Base-by-base conservation (phyloP, 257 asterid species). In the Solanum commersonii region DNA sequence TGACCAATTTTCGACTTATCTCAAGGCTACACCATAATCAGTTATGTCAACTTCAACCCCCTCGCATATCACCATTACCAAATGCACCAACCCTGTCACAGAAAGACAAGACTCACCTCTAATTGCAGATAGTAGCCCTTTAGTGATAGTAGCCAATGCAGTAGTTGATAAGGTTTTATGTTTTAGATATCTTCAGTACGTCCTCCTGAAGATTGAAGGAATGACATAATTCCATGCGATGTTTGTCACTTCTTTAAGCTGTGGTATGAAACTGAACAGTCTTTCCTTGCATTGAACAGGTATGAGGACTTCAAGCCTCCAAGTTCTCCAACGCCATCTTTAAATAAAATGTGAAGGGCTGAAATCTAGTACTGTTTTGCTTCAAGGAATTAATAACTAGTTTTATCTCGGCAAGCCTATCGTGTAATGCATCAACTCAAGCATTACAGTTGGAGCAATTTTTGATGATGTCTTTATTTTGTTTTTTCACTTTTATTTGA, bases 281-380 rank as follows among this genome's bases (percentile, higher is more conserved):
- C 9, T 88, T 83, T 81, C 46, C 76, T 92, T 65, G 71, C 33
- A 76, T 74, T 71, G 78, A 52, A 49, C 94, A 94, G 98, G 96
- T 94, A 94, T 16, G 98, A 93, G 89, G 98, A 95, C 89, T 49
- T 95, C 94, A 95, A 94, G 93, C 98, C 98, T 79, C 98, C 98
- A 82, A 91, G 93, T 71, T 91, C 98, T 68, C 98, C 98, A 25
- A 38, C 65, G 35, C 96, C 98, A 67, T 91, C 93, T 83, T 89
- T 92, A 22, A 90, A 86, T 84, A 91, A 91, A 88, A 82, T 86
- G 82, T 90, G 88, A 91, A 88, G 77, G 35, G 40, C 29, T 31
- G 25, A 22, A 49, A 82, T 29, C 31, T 82, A 29, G 44, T 49
- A 0, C 44, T 49, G 40, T 82, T 49, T 46, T 49, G 31, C 22